Evolutionary conservation across 2,329 filamentous ascomycete genomes (phyloP), one percentile per base, ranked within the genome.

Genomic region (Phyllosticta citriasiana): DNA sequence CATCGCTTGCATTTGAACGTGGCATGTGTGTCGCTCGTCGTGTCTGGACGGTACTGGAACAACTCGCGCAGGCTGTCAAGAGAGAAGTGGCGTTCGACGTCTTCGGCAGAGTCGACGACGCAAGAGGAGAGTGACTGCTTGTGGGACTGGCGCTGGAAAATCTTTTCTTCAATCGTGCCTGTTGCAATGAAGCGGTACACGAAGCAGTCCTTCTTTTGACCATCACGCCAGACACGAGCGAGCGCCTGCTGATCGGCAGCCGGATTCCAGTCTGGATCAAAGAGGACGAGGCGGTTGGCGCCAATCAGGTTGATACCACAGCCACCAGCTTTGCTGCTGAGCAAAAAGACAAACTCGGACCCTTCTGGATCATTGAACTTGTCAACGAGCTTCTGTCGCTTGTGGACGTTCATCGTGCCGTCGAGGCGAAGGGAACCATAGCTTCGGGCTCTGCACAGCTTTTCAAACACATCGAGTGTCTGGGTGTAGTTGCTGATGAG

Each of bases 141-240:
- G 79, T 99, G 95, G 0, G 90, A 96, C 71, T 99, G 94, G 9
- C 95, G 88, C 74, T 99, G 94, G 78, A 99, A 99, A 67, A 99
- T 97, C 78, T 99, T 99, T 75, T 99, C 94, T 72, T 99, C 94
- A 64, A 99, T 99, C 0, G 92, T 97, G 3, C 94, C 94, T 0
- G 95, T 97, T 0, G 92, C 89, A 68, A 99, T 99, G 77, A 99
- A 99, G n/a, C 94, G 89, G 74, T 99, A 99, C 16, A 99, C 94
- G 69, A 99, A 99, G 71, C 94, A 99, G 70, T 99, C 94, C 72
- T 99, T 99, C 81, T 95, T 97, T 75, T 99, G 94, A 0, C 94
- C 94, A 69, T 99, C 94, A 80, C 94, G 89, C 94, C 94, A 99
- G 22, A 99, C 94, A 79, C 94, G 89, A 40, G 94, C 94, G 30